A percentile compares a stretch with the other conserved stretches of the same genome.
phyloP scores from a whole-genome alignment of 345 rosid species.

The Acer saccharum region DNA sequence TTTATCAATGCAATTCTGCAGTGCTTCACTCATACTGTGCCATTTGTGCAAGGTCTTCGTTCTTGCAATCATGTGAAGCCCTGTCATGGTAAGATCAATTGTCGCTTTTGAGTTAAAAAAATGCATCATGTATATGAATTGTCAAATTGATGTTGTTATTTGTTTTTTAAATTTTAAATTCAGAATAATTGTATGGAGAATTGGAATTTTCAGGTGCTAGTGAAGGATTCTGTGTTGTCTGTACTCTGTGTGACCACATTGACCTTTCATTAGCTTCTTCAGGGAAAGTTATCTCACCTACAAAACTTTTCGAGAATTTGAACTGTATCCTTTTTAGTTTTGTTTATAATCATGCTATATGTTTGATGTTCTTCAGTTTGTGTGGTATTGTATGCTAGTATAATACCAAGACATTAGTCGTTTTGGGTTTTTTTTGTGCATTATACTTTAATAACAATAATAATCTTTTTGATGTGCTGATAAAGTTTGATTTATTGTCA shows the following conservation, averaged over 20 bases:
- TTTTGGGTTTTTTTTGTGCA: not conserved
- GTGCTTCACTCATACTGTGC: conserved; percentile 88
- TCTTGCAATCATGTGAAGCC: conserved; percentile 39
- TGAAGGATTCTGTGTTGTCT: conserved; percentile 59
- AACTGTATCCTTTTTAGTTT: conserved; percentile 57
- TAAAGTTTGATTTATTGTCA: not conserved
- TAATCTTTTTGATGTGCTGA: not conserved
- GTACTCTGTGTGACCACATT: conserved; percentile 55
- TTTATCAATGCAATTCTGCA: conserved; percentile 84
- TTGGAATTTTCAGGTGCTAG: conserved; percentile 46
- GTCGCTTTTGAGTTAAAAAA: not conserved
- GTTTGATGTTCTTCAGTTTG: not conserved
- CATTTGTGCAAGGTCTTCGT: conserved; percentile 56
- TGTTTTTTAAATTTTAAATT: not conserved
- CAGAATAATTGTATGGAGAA: conserved; percentile 10
- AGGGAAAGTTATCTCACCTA: conserved; percentile 50
- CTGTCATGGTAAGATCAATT: conserved; percentile 43
- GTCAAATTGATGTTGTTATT: not conserved
- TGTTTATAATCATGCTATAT: not conserved
- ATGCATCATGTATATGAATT: not conserved
- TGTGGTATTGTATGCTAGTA: not conserved
- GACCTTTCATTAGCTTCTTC: conserved; percentile 49
- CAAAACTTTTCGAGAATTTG: conserved; percentile 51
- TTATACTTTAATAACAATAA: not conserved
- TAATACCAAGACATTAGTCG: not conserved